These are phyloP conservation scores for Solanum medicagineum DNA, from an alignment of 257 asterid species.

Conservation along the genomic window DNA sequence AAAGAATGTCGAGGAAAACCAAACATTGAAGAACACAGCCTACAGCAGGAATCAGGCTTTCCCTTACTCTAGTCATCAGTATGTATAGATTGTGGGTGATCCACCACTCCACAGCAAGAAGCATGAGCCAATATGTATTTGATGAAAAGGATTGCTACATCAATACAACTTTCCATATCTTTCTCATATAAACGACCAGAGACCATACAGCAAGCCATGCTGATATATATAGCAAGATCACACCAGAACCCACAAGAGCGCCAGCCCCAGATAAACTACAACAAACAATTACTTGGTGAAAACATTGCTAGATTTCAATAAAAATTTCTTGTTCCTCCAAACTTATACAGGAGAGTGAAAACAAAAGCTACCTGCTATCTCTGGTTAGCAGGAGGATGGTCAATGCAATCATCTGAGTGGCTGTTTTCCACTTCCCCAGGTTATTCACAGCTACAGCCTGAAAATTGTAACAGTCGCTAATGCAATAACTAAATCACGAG, in stretches of 20 bases:
- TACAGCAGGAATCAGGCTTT: not conserved
- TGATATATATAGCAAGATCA: slow-evolving; percentile 53
- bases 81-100: not conserved
- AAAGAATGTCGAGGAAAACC: not conserved
- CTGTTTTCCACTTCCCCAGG: slow-evolving; percentile 97
- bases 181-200: slow-evolving; percentile 51
- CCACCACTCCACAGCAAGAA: not conserved
- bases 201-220: slow-evolving; percentile 90
- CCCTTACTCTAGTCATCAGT: not conserved
- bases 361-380: slow-evolving; percentile 56
- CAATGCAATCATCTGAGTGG: slow-evolving; percentile 85
- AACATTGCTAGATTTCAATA: not conserved
- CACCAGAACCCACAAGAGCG: slow-evolving; percentile 49
- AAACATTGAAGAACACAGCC: not conserved
- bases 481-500: not conserved
- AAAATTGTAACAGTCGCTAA: not conserved
- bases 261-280: slow-evolving; percentile 48
- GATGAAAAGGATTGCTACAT: slow-evolving; percentile 15
- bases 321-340: not conserved
- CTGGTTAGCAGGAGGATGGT: slow-evolving; percentile 78
- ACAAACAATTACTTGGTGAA: not conserved
- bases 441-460: slow-evolving; percentile 97
- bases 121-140: slow-evolving; percentile 1
- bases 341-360: not conserved
- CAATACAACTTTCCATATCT: slow-evolving; percentile 60